Evolutionary conservation across 2,329 filamentous ascomycete genomes (phyloP).

Genomic region (Incumbomyces delicatus): DNA sequence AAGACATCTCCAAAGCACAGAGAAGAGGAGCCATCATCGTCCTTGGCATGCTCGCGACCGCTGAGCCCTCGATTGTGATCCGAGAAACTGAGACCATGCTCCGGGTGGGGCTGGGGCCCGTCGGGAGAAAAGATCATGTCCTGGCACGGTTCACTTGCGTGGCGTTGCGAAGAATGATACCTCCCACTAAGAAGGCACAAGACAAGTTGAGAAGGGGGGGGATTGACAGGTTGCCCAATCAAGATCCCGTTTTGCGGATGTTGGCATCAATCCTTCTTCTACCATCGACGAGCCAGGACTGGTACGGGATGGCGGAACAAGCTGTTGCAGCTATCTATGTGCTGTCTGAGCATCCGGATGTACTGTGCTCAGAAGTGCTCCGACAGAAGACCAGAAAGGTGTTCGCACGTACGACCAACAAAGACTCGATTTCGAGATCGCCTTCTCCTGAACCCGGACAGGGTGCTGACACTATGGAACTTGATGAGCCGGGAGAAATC

Average conservation of each 20-base stretch:
- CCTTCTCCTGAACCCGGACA: slow-evolving; percentile 18
- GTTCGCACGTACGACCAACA: slow-evolving; percentile 48
- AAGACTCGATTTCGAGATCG: slow-evolving; percentile 28
- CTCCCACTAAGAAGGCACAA: slow-evolving; percentile 68
- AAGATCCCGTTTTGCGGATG: slow-evolving; percentile 74
- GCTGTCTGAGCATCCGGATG: slow-evolving; percentile 86
- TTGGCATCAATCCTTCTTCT: slow-evolving; percentile 80
- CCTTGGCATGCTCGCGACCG: slow-evolving; percentile 88
- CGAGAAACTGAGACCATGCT: slow-evolving; percentile 93
- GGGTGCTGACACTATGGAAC: slow-evolving; percentile 22
- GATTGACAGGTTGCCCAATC: slow-evolving; percentile 73
- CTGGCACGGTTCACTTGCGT: slow-evolving; percentile 94
- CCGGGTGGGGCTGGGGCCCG: slow-evolving; percentile 70
- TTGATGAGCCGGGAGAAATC: slow-evolving; percentile 17
- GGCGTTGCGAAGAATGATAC: slow-evolving; percentile 81
- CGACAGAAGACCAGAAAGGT: slow-evolving; percentile 77
- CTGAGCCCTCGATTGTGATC: slow-evolving; percentile 84
- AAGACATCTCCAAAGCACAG: slow-evolving; percentile 85
- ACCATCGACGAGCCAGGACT: slow-evolving; percentile 82
- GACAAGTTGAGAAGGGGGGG: slow-evolving; percentile 45
- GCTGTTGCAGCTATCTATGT: slow-evolving; percentile 92
- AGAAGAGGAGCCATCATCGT: slow-evolving; percentile 91
- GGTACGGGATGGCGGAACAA: slow-evolving; percentile 90
- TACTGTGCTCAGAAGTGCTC: slow-evolving; percentile 82
- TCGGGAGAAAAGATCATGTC: slow-evolving; percentile 73